Percentiles rank a stretch among this genome's conserved stretches.
Conservation (phyloP, 306 rosid genomes). For the Prunus persica region DNA sequence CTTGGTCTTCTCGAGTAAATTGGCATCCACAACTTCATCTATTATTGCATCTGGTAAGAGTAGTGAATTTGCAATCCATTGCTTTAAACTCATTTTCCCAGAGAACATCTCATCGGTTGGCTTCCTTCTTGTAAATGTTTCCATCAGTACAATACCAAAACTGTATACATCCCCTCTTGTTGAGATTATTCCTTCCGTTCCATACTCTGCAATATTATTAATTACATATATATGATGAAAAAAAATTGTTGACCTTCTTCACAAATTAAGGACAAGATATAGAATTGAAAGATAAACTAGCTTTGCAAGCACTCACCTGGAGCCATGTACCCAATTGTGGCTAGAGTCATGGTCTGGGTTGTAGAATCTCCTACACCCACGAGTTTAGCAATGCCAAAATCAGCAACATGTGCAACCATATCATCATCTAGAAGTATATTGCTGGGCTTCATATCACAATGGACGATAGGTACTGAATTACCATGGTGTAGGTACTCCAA, state of each 20-base stretch:
- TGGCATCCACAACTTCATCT: no score
- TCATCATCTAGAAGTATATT: no score
- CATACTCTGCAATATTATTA: slow-evolving; percentile 16
- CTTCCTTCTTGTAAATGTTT: background rate
- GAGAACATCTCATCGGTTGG: no score
- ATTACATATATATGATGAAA: no score
- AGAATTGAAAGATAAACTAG: no score
- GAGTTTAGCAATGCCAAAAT: slow-evolving; percentile 33
- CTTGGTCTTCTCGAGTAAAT: background rate
- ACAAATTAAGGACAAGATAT: no score
- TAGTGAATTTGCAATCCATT: background rate
- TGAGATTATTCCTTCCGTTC: slow-evolving; percentile 4
- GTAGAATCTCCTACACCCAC: slow-evolving; percentile 25
- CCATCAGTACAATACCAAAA: slow-evolving; percentile 10
- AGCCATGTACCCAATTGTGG: slow-evolving; percentile 44
- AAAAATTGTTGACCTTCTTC: background rate
- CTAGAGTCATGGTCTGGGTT: slow-evolving; percentile 29
- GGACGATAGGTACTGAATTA: slow-evolving; percentile 18
- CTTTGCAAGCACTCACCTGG: no score
- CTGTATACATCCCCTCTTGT: slow-evolving; percentile 13
- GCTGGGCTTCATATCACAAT: slow-evolving; percentile 11
- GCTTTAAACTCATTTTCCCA: no score
- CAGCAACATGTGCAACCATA: slow-evolving; percentile 16
- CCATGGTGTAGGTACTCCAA: slow-evolving; percentile 44
- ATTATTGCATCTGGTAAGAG: no score